Evolutionary conservation across 164 flowering plant species (phyloP), one percentile per base, ranked within the genome.

Genomic region (Kingdonia uniflora): DNA sequence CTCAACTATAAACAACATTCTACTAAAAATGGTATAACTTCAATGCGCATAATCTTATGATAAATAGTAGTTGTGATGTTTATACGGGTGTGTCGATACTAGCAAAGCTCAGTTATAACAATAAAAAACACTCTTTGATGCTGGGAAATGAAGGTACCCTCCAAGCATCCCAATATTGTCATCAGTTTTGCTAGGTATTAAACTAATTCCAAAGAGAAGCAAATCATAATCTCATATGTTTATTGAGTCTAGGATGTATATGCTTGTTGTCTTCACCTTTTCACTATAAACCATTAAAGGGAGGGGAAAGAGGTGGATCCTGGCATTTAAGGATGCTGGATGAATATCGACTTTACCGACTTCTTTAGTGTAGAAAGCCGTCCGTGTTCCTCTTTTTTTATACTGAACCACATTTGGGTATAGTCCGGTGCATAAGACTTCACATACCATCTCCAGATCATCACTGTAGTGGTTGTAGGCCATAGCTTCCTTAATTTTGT

Each of bases 321-420:
- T 84, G 16, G 99, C 95, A 67, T 92, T 92, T 35, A 92, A 97
- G 6, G 99, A 92, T 42, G 81, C 83, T 13, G 99, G 99, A 66
- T 92, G 99, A 47, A 92, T 80, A 55, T 81, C 97, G 55, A 92
- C 95, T 68, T 84, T 82, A 24, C 99, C 99, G 14, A 88, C 96
- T 57, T 88, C 99, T 71, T 84, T 92, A 17, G 85, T 88, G 83
- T 79, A 92, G 43, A 92, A 67, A n/a, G 80, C 85, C 6, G 91
- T 78, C 17, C 99, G 73, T 60, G 88, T 92, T 57, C 99, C 97
- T 73, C 84, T 78, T 71, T 87, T 70, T 75, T 92, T 92, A 72
- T 96, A 92, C 60, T 88, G 99, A 58, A 88, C 82, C 19, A 92
- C 95, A 65, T 92, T 92, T 25, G 99, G 99, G 69, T 85, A 92